phyloP scores from a whole-genome alignment of 116 monocot genomes.

The Phalaenopsis hybrid region DNA sequence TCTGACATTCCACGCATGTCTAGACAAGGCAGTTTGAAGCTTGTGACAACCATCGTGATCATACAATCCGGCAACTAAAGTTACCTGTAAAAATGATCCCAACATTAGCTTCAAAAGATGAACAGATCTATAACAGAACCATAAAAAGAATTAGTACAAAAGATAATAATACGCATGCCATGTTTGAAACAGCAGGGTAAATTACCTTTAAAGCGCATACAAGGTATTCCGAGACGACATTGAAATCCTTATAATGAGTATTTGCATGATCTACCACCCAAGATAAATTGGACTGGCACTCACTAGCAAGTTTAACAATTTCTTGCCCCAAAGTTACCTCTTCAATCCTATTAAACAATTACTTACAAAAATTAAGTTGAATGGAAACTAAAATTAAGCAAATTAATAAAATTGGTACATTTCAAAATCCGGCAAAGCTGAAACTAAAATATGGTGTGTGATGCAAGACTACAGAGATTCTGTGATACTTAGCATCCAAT shows the following conservation, averaged over 20 bases:
- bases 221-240: conserved; percentile 35
- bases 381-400: not conserved
- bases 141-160: too few relatives aligned
- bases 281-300: conserved; percentile 37
- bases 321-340: conserved; percentile 51
- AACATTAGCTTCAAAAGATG: not conserved
- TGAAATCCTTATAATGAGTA: conserved; percentile 41
- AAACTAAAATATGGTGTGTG: too few relatives aligned
- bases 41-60: conserved; percentile 26
- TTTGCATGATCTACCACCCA: conserved; percentile 30
- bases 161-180: not conserved
- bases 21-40: conserved; percentile 41
- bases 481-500: not conserved
- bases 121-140: not conserved
- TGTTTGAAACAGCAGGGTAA: not conserved
- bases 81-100: conserved; percentile 28
- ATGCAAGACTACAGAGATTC: not conserved
- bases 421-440: not conserved
- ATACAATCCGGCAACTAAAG: conserved; percentile 52
- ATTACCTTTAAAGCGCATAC: conserved; percentile 61
- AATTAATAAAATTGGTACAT: not conserved
- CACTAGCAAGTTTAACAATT: conserved; percentile 37
- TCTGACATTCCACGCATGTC: conserved; percentile 67
- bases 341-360: conserved; percentile 40
- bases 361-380: not conserved